Evolutionary conservation across 805 yeast species (phyloP).

Genomic region (Torulaspora microellipsoides): DNA sequence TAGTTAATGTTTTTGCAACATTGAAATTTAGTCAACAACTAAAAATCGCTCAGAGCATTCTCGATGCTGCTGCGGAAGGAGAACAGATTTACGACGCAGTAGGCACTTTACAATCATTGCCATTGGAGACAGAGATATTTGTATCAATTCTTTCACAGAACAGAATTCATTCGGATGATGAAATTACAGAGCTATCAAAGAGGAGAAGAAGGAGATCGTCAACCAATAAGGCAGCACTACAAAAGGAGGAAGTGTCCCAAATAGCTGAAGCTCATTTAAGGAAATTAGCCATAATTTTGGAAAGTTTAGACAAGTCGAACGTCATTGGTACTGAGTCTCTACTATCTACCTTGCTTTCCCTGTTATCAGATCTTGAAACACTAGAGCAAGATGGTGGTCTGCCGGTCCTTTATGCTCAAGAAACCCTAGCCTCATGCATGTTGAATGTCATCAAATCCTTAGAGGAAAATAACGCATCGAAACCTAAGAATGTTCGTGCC

Average conservation of each 20-base stretch:
- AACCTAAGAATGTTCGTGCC: conserved; percentile 70
- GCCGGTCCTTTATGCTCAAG: conserved; percentile 89
- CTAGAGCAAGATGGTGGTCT: conserved; percentile 87
- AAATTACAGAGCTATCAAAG: conserved; percentile 49
- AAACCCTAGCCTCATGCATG: conserved; percentile 84
- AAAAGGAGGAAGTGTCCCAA: conserved; percentile 60
- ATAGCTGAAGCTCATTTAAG: conserved; percentile 76
- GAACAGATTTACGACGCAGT: conserved; percentile 48
- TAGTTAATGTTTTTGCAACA: conserved; percentile 51
- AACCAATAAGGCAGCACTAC: conserved; percentile 68
- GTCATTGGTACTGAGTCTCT: conserved; percentile 40
- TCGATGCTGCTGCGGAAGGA: conserved; percentile 49
- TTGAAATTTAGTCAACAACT: conserved; percentile 57
- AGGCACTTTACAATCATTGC: conserved; percentile 49
- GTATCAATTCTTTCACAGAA: conserved; percentile 54
- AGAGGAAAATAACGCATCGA: conserved; percentile 42
- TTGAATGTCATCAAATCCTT: conserved; percentile 57
- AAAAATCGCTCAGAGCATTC: conserved; percentile 51
- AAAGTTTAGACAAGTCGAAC: conserved; percentile 56
- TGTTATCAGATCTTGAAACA: conserved; percentile 72
- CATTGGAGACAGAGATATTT: conserved; percentile 53
- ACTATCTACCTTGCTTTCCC: conserved; percentile 50
- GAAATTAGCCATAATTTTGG: conserved; percentile 73
- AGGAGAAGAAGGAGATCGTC: conserved; percentile 76
- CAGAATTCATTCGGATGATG: conserved; percentile 47